Evolutionary conservation across 345 rosid species (phyloP).

Genomic region (Salix suchowensis): DNA sequence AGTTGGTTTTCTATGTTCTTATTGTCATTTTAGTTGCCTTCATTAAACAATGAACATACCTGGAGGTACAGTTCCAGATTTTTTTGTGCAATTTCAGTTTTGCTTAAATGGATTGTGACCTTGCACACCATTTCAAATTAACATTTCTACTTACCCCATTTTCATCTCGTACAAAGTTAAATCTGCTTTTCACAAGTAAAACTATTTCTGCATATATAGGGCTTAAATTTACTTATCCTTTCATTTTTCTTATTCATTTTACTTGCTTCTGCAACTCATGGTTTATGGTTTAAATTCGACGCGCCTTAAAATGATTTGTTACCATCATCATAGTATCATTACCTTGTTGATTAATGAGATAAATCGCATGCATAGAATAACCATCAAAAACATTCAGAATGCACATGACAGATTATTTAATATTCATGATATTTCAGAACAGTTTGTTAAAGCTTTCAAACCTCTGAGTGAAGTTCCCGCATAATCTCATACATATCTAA

Average conservation of each 20-base stretch:
- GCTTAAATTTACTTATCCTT: background rate
- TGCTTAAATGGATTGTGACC: background rate
- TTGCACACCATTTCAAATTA: background rate
- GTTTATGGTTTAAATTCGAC: background rate
- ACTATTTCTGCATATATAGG: background rate
- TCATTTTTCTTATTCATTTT: background rate
- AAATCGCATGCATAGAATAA: background rate
- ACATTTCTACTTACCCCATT: background rate
- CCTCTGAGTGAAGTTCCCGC: constrained; percentile 94
- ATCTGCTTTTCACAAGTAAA: background rate
- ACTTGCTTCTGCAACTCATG: background rate
- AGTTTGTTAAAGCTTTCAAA: constrained; percentile 24
- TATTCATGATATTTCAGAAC: background rate
- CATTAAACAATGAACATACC: background rate
- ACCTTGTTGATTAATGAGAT: background rate
- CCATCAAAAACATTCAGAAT: background rate
- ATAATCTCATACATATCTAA: constrained; percentile 97
- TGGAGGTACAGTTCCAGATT: background rate
- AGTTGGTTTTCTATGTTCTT: background rate
- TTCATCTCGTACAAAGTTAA: background rate
- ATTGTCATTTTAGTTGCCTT: background rate
- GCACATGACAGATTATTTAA: background rate
- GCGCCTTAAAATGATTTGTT: background rate
- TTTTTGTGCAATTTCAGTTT: background rate
- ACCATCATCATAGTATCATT: background rate